Evolutionary conservation across 2,329 filamentous ascomycete species (phyloP).

Genomic region (Neurospora sp.): DNA sequence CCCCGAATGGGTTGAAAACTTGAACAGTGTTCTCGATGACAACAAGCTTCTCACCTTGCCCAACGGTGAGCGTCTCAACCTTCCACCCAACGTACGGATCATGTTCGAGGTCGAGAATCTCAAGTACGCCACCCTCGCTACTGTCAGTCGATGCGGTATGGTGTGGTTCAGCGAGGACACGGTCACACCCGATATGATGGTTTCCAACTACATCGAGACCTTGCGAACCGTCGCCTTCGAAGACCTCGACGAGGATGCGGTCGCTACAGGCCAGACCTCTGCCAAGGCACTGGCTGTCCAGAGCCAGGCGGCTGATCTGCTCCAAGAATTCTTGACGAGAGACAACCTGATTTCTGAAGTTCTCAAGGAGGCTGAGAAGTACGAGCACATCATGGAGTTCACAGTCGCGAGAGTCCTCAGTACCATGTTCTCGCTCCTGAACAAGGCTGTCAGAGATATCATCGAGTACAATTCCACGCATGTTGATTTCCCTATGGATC

Average conservation of each 20-base stretch:
- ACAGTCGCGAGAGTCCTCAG: slow-evolving; percentile 82
- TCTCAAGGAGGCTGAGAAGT: slow-evolving; percentile 63
- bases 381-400: slow-evolving; percentile 98
- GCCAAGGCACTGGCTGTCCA: slow-evolving; percentile 74
- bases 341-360: slow-evolving; percentile 75
- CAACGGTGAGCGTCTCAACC: slow-evolving; percentile 92
- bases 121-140: slow-evolving; percentile 94
- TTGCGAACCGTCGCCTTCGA: slow-evolving; percentile 80
- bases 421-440: slow-evolving; percentile 89
- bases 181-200: slow-evolving; percentile 86
- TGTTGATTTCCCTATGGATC: slow-evolving; percentile 82
- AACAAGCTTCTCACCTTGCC: slow-evolving; percentile 96
- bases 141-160: slow-evolving; percentile 99
- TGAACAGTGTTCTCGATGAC: slow-evolving; percentile 98
- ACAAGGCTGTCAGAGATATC: slow-evolving; percentile 84
- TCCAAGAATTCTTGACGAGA: slow-evolving; percentile 63
- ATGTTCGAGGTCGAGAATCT: slow-evolving; percentile 99
- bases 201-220: slow-evolving; percentile 78
- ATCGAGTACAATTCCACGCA: slow-evolving; percentile 96
- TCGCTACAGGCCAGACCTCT: slow-evolving; percentile 63
- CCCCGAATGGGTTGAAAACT: slow-evolving; percentile 98
- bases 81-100: slow-evolving; percentile 91
- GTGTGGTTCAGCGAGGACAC: slow-evolving; percentile 99
- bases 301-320: slow-evolving; percentile 65
- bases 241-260: slow-evolving; percentile 87